Conservation (phyloP, 208 protist species). For the Leishmania mexicana region DNA sequence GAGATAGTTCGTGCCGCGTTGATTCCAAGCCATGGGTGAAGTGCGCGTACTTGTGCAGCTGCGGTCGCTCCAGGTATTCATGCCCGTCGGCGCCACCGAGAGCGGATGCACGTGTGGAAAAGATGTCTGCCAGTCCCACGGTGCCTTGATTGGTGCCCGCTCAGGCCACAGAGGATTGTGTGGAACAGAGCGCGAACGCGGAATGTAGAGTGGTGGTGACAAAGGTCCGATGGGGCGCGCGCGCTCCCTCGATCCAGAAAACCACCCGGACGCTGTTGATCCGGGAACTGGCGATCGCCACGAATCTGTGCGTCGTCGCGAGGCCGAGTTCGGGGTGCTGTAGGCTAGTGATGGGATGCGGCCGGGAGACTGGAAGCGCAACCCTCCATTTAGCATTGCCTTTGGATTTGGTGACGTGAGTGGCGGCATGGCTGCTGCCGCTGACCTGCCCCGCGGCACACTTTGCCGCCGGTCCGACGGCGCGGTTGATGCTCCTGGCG, state of each 20-base stretch:
- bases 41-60: not conserved
- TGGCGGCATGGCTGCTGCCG: not conserved
- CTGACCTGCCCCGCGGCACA: not conserved
- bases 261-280: not conserved
- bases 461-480: constrained; percentile 13
- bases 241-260: not conserved
- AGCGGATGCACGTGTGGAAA: not conserved
- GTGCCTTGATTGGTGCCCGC: not conserved
- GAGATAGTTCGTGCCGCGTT: not conserved
- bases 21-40: constrained; percentile 2
- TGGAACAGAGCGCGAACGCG: constrained; percentile 9
- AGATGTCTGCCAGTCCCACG: not conserved
- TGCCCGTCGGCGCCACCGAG: not conserved
- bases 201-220: constrained; percentile 24
- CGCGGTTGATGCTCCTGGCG: not conserved
- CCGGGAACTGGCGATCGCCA: constrained; percentile 7
- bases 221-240: constrained; percentile 12
- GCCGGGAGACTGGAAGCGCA: constrained; percentile 30
- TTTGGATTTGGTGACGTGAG: constrained; percentile 7
- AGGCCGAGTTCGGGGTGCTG: constrained; percentile 29
- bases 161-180: constrained; percentile 3
- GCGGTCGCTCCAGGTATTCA: not conserved
- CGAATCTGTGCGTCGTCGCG: constrained; percentile 11
- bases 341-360: constrained; percentile 37
- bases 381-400: constrained; percentile 11